A percentile compares a stretch with the other conserved stretches of the same genome.
Conservation (phyloP, 1,284 basidiomycete species). For the Ganoderma resinaceum region DNA sequence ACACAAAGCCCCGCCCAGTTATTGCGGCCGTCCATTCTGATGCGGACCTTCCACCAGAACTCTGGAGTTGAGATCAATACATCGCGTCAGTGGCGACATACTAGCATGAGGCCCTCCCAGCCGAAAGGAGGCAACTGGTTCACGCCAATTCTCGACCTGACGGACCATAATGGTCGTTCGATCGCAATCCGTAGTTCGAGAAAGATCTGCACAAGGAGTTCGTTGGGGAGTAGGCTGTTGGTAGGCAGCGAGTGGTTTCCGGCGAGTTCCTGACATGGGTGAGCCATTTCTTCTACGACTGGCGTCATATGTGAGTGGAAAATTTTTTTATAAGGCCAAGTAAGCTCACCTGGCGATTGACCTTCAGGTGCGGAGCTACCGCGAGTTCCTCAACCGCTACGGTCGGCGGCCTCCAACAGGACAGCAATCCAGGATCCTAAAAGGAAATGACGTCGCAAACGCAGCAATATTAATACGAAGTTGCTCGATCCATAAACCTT, state of each 20-base stretch:
- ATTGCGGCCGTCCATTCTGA: not conserved
- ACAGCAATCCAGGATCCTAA: too few species aligned
- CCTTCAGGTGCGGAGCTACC: too few species aligned
- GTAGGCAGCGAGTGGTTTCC: too few species aligned
- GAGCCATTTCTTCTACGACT: not conserved
- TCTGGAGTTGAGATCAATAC: conserved; percentile 1
- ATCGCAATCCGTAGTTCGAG: not conserved
- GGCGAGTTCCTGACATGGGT: not conserved
- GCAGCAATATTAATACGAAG: too few species aligned
- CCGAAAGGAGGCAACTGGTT: not conserved
- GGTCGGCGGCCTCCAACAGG: too few species aligned
- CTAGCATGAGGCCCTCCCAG: conserved; percentile 13
- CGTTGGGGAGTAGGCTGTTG: not conserved
- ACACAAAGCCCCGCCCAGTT: not conserved
- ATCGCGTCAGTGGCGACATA: conserved; percentile 14
- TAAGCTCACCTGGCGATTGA: too few species aligned
- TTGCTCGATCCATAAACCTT: too few species aligned
- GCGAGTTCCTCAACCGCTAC: too few species aligned
- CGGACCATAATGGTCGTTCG: not conserved
- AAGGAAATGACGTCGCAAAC: too few species aligned
- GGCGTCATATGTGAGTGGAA: too few species aligned
- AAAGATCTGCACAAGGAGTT: not conserved
- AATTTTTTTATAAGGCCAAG: too few species aligned
- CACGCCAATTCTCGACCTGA: not conserved
- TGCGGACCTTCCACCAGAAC: conserved; percentile 7